These are phyloP conservation scores for Myrica gale DNA, from an alignment of 306 rosid species.

Conservation along the genomic window DNA sequence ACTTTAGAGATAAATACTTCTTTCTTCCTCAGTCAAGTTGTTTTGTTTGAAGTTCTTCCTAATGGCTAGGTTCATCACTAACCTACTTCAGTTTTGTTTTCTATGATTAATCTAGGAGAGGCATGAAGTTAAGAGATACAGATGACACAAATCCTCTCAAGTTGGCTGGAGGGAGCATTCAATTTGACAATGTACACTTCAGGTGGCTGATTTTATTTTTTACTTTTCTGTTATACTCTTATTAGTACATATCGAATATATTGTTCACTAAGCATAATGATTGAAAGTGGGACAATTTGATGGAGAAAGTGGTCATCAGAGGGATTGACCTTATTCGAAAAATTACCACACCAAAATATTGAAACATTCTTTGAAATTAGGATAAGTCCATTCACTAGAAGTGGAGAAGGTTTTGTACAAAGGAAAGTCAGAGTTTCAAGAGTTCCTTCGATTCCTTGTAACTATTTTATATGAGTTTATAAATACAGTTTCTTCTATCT, in stretches of 20 bases:
- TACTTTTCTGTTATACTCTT: conserved; percentile 6
- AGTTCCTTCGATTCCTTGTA: conserved; percentile 4
- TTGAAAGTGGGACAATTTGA: not conserved
- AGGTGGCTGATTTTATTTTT: conserved; percentile 46
- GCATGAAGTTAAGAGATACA: conserved; percentile 71
- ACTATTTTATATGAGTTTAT: conserved; percentile 6
- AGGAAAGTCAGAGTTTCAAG: conserved; percentile 83
- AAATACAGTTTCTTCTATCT: conserved; percentile 21
- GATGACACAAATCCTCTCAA: conserved; percentile 63
- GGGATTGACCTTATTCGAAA: not conserved
- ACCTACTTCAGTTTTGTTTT: conserved; percentile 4
- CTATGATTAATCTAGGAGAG: conserved; percentile 55
- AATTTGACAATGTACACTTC: conserved; percentile 76
- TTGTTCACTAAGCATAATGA: conserved; percentile 20
- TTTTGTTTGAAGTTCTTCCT: too few relatives aligned
- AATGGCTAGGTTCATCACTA: not conserved
- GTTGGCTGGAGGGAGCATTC: conserved; percentile 66
- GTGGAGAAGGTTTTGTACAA: conserved; percentile 64
- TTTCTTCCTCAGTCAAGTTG: too few relatives aligned
- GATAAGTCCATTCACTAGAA: conserved; percentile 87
- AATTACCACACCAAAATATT: not conserved
- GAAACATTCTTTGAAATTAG: not conserved
- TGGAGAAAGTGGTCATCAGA: not conserved
- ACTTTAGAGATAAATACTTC: too few relatives aligned
- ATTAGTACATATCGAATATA: not conserved